phyloP scores from a whole-genome alignment of 2,329 filamentous ascomycete species.

The Colletotrichum sp. region DNA sequence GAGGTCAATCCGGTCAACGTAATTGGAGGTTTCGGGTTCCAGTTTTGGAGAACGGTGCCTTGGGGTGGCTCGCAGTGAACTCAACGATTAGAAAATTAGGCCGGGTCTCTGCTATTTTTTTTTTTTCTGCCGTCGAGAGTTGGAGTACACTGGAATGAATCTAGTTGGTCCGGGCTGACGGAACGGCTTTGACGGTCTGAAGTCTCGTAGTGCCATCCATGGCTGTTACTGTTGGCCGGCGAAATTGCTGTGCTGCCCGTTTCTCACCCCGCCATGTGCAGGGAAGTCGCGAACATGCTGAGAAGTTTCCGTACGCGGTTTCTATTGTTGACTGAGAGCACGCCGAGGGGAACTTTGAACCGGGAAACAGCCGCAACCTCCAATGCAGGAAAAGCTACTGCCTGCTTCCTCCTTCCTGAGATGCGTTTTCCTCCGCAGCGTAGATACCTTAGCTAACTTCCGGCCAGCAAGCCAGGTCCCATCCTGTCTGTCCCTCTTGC shows the following conservation, averaged over 20 bases:
- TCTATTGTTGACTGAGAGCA: not conserved
- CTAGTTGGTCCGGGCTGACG: conserved; percentile 17
- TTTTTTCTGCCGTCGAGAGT: not conserved
- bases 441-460: not conserved
- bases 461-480: not conserved
- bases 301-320: not conserved
- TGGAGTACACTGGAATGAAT: conserved; percentile 13
- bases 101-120: conserved; percentile 1
- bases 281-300: not conserved
- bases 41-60: conserved; percentile 11
- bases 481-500: not conserved
- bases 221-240: not conserved
- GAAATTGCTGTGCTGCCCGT: not conserved
- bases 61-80: not conserved
- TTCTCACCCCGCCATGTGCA: not conserved
- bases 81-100: conserved; percentile 21
- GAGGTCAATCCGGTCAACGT: conserved; percentile 16
- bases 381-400: not conserved
- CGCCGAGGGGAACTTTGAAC: not conserved
- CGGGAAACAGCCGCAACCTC: not conserved
- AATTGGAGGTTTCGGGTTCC: conserved; percentile 17
- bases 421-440: not conserved
- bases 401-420: not conserved
- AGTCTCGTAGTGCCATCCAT: not conserved
- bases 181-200: not conserved